phyloP scores from a whole-genome alignment of 73 alveolate species.

The Paramecium octaurelia region DNA sequence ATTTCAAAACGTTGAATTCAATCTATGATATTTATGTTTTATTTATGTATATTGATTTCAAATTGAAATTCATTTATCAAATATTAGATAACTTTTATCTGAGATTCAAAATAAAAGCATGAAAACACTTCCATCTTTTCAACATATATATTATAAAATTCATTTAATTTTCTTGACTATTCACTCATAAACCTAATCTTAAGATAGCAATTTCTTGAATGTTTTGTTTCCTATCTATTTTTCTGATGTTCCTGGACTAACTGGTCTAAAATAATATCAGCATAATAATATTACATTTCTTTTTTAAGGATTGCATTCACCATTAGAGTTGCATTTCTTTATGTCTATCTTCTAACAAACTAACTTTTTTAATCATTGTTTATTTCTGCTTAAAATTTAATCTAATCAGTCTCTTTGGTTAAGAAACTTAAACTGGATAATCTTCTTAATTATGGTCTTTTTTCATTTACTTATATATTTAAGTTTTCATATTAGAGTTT shows the following conservation, averaged over 20 bases:
- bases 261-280: neutral
- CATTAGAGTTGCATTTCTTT: neutral
- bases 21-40: neutral
- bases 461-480: neutral
- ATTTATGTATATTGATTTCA: neutral
- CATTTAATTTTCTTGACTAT: neutral
- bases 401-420: neutral
- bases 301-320: neutral
- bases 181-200: neutral
- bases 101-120: neutral
- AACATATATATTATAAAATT: neutral
- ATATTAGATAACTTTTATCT: neutral
- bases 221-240: neutral
- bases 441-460: slow-evolving; percentile 7
- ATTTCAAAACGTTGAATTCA: neutral
- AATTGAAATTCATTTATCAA: neutral
- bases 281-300: neutral
- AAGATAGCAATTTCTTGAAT: neutral
- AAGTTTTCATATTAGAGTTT: neutral
- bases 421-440: neutral
- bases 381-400: neutral
- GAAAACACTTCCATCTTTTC: neutral
- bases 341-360: neutral
- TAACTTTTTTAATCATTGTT: neutral
- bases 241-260: neutral